phyloP scores from a whole-genome alignment of 805 yeast genomes.

The Vanderwaltozyma tropicalis region DNA sequence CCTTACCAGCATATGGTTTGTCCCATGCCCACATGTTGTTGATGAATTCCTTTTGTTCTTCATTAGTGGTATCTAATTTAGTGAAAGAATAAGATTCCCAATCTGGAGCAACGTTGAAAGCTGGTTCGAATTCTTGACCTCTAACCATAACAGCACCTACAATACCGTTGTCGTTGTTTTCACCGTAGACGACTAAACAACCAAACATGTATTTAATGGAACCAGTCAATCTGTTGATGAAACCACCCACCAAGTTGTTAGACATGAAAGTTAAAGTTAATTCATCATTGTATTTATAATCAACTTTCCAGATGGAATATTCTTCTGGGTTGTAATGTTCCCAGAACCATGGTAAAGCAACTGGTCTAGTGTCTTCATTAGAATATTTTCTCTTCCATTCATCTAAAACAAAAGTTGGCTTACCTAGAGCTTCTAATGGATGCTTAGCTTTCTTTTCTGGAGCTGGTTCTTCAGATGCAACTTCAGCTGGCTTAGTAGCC shows the following conservation, averaged over 20 bases:
- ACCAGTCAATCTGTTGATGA: constrained; percentile 87
- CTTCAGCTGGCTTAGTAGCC: constrained; percentile 31
- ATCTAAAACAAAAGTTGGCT: constrained; percentile 59
- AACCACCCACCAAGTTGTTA: constrained; percentile 95
- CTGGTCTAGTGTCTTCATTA: constrained; percentile 91
- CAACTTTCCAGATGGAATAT: constrained; percentile 92
- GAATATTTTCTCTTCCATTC: constrained; percentile 96
- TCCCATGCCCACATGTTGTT: constrained; percentile 98
- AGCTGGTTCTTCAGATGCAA: constrained; percentile 53
- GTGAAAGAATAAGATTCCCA: constrained; percentile 89
- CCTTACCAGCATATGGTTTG: constrained; percentile 72
- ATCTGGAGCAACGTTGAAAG: constrained; percentile 97
- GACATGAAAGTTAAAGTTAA: constrained; percentile 96
- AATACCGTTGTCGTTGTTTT: constrained; percentile 96
- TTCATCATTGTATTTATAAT: constrained; percentile 96
- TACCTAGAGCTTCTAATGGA: constrained; percentile 80
- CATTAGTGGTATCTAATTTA: constrained; percentile 71
- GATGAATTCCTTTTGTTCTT: constrained; percentile 70
- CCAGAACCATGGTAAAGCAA: constrained; percentile 98
- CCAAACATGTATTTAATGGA: constrained; percentile 95
- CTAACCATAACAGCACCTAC: constrained; percentile 90
- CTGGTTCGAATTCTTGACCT: constrained; percentile 86
- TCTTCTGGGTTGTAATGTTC: constrained; percentile 83
- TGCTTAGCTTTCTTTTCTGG: constrained; percentile 71
- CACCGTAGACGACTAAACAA: constrained; percentile 90